A percentile compares a stretch with the other conserved stretches of the same genome.
Evolutionary conservation across 78 protist species (phyloP).

Genomic region (Monocercomonoides exilis): DNA sequence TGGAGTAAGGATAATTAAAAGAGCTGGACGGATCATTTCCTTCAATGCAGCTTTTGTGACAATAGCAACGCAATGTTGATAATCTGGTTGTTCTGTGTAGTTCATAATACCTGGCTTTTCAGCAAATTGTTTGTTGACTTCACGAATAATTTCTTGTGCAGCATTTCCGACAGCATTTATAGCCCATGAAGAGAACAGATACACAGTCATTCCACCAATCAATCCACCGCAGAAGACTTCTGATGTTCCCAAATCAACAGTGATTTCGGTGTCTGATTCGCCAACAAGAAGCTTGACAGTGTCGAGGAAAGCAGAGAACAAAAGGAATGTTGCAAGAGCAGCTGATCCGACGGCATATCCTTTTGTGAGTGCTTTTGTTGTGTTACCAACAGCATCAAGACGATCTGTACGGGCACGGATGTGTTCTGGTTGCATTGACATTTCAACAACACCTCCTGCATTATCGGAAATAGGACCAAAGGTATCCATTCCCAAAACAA

Average conservation of each 20-base stretch:
- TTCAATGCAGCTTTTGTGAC: constrained; percentile 46
- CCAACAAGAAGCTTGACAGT: not conserved
- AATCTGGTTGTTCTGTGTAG: constrained; percentile 31
- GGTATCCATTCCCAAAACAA: constrained; percentile 53
- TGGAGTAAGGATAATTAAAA: constrained; percentile 37
- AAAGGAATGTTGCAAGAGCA: constrained; percentile 58
- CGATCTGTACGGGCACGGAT: constrained; percentile 39
- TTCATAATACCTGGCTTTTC: constrained; percentile 40
- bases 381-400: constrained; percentile 69
- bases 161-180: constrained; percentile 55
- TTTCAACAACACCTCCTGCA: constrained; percentile 77
- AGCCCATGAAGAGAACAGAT: constrained; percentile 54
- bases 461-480: constrained; percentile 64
- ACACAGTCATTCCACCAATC: constrained; percentile 52
- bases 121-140: constrained; percentile 48
- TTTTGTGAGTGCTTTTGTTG: constrained; percentile 63
- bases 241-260: constrained; percentile 1
- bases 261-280: not conserved
- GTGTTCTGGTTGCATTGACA: constrained; percentile 35
- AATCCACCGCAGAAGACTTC: constrained; percentile 59
- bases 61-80: constrained; percentile 46
- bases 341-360: constrained; percentile 73
- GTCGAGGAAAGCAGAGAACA: constrained; percentile 54
- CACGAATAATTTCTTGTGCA: constrained; percentile 52
- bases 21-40: constrained; percentile 49